Evolutionary conservation across 2,329 filamentous ascomycete species (phyloP), one percentile per base, ranked within the genome.

Genomic region (Dactylellina cionopaga): DNA sequence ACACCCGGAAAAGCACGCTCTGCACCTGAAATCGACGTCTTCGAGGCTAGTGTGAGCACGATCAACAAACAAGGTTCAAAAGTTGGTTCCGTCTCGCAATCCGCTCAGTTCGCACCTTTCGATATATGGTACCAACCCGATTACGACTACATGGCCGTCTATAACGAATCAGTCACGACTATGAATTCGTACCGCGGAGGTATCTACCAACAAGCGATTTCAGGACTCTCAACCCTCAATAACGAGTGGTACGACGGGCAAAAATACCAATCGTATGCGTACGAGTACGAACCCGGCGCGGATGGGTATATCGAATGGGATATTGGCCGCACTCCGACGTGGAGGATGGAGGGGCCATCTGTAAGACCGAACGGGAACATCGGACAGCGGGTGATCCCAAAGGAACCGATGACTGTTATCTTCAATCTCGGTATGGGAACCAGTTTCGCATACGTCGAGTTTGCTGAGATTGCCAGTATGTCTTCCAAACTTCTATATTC

Each of bases 21-120:
- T 65, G 86, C 88, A 1, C 89, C 89, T 0, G 89, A 91, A 82
- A 90, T 91, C 73, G 89, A 91, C 83, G 87, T 85, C 10, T 81
- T 91, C 46, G 89, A 91, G 83, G 89, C 87, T 11, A 89, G 85
- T 75, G 86, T 88, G 13, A 56, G 60, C 11, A 25, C 46, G 5
- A 75, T 76, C 27, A 74, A 74, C 35, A 29, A 68, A 11, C 56
- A 70, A 11, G 75, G 74, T n/a, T 70, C 24, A 19, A 56, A 66
- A 25, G 70, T 79, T 80, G 82, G 78, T 76, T 78, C 76, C 35
- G 77, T 80, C 69, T 82, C 75, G 66, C 80, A 81, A 46, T 79
- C 78, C 56, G 76, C 77, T n/a, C 80, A 81, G 64, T 77, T 81
- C 6, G 80, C 80, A 1, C 80, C 80, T 0, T 81, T 81, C 37